phyloP scores from a whole-genome alignment of 331 rosid species.

The Cydonia oblonga region DNA sequence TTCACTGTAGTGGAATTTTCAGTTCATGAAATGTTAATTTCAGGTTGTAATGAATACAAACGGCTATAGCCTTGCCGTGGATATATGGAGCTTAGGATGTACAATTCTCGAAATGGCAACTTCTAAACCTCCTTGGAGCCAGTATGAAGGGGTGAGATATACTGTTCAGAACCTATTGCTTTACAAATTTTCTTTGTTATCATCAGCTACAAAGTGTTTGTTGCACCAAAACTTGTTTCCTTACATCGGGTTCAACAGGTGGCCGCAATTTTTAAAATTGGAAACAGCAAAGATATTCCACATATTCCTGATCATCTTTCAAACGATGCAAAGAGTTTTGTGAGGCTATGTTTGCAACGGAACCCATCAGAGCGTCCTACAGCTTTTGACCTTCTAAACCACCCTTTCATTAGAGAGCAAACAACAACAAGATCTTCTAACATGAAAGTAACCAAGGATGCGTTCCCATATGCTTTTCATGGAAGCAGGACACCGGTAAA shows the following conservation, averaged over 20 bases:
- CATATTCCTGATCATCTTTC: slow-evolving; percentile 84
- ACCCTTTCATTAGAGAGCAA: slow-evolving; percentile 79
- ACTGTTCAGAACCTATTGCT: slow-evolving; percentile 19
- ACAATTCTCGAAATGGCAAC: slow-evolving; percentile 95
- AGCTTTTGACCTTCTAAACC: slow-evolving; percentile 51
- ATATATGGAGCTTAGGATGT: slow-evolving; percentile 95
- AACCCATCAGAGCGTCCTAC: slow-evolving; percentile 74
- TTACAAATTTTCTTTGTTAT: neutral
- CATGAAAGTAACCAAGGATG: slow-evolving; percentile 56
- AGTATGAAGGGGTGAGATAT: slow-evolving; percentile 78
- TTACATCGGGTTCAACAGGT: slow-evolving; percentile 45
- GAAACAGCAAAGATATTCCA: slow-evolving; percentile 87
- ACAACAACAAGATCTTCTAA: slow-evolving; percentile 49
- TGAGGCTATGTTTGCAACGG: slow-evolving; percentile 71
- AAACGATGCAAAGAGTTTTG: slow-evolving; percentile 57
- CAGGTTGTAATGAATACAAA: slow-evolving; percentile 88
- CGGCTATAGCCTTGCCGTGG: slow-evolving; percentile 79
- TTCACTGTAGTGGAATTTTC: neutral
- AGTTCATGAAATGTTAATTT: slow-evolving; percentile 1
- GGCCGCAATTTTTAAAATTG: slow-evolving; percentile 89
- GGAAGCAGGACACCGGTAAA: slow-evolving; percentile 90
- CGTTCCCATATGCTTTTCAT: slow-evolving; percentile 55
- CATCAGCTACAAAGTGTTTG: slow-evolving; percentile 3
- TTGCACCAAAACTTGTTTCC: slow-evolving; percentile 15
- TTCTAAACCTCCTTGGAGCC: slow-evolving; percentile 89